Base-by-base conservation (phyloP, 768 basidiomycete species). In the Sporobolomyces roseus region DNA sequence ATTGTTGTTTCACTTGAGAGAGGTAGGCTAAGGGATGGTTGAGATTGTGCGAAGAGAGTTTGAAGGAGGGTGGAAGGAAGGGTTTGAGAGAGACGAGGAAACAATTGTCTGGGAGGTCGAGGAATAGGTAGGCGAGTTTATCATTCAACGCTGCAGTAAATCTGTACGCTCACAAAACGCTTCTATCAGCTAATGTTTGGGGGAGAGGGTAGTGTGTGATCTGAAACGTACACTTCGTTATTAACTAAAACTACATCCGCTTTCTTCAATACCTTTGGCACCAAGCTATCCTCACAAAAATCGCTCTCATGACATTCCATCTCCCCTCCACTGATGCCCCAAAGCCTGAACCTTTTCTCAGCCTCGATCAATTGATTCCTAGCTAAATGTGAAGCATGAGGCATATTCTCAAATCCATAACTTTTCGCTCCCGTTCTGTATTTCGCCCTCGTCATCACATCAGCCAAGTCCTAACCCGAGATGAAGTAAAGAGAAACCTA, bases 181-280 rank as follows among this genome's bases (percentile, higher is more conserved):
- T n/a, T 29, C 29, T 14, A 61, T 17, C 19, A 21, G 36, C 27
- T 19, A 25, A 48, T 19, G 21, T 27, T 4, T 29, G 49, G 38
- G n/a, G 35, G 29, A 25, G 32, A 38, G 17, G 9, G 30, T 6
- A 38, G 2, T n/a, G n/a, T n/a, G n/a, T n/a, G n/a, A n/a, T n/a
- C n/a, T n/a, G n/a, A 13, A 29, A 49, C 66, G n/a, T 16, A 75
- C 63, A 71, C 66, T 43, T 73, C 71, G 45, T 68, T 92, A 77
- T 92, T 90, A 61, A 91, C 88, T 68, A 98, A 80, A 12, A 99
- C 87, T 1, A 99, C 90, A 75, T 98, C 93, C 3, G 96, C 94
- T 74, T 87, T 80, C 13, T 83, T 77, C 63, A 99, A 83, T 56
- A 91, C 80, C 76, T 86, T 84, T 49, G 85, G 82, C 21, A 92